Evolutionary conservation across 2,329 filamentous ascomycete genomes (phyloP).

Genomic region (Sporothrix schenckii): DNA sequence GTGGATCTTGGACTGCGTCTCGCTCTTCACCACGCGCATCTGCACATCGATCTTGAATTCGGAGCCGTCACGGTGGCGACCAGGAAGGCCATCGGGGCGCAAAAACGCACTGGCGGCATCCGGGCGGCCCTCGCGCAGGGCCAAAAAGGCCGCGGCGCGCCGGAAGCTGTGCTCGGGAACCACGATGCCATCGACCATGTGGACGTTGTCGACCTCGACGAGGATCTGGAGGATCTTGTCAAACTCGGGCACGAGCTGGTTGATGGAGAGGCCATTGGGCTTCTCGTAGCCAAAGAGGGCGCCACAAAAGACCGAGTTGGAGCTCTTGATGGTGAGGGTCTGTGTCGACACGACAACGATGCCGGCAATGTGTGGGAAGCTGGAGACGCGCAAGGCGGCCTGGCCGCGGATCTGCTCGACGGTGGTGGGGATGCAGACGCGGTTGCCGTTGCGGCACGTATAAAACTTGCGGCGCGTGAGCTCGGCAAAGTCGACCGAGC

Average conservation of each 20-base stretch:
- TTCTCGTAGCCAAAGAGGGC: slow-evolving; percentile 88
- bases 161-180: slow-evolving; percentile 96
- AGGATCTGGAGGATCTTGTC: slow-evolving; percentile 80
- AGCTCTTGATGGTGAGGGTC: slow-evolving; percentile 80
- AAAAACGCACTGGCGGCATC: slow-evolving; percentile 80
- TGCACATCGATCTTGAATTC: slow-evolving; percentile 94
- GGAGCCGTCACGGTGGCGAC: slow-evolving; percentile 85
- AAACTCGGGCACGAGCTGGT: slow-evolving; percentile 81
- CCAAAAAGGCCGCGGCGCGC: slow-evolving; percentile 80
- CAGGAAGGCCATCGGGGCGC: slow-evolving; percentile 79
- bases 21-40: slow-evolving; percentile 93
- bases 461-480: slow-evolving; percentile 75
- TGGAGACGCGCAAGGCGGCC: slow-evolving; percentile 79
- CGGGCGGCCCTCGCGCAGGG: slow-evolving; percentile 77
- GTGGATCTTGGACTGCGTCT: slow-evolving; percentile 64
- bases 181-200: slow-evolving; percentile 89
- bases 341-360: slow-evolving; percentile 89
- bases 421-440: slow-evolving; percentile 80
- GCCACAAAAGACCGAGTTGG: slow-evolving; percentile 91
- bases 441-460: slow-evolving; percentile 76
- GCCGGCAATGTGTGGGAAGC: slow-evolving; percentile 95
- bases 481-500: slow-evolving; percentile 76
- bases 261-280: slow-evolving; percentile 78
- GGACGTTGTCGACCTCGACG: slow-evolving; percentile 81
- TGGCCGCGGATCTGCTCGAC: slow-evolving; percentile 72